Percentiles rank a stretch among this genome's conserved stretches.
Conservation (phyloP, 768 basidiomycete species). For the Crassisporium funariophilum region DNA sequence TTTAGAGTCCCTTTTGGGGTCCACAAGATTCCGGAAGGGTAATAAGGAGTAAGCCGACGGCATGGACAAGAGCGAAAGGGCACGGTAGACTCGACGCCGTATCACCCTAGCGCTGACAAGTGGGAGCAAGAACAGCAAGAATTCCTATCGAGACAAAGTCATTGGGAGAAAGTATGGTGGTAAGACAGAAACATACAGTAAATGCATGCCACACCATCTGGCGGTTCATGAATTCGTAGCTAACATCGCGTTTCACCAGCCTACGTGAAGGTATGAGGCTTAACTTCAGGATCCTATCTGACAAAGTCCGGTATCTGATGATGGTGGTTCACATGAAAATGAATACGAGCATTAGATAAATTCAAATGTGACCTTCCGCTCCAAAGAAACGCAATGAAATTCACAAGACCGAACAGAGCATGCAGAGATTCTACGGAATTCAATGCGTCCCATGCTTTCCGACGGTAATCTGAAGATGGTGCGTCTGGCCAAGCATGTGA, state of each 20-base stretch:
- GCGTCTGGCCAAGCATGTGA: slow-evolving; percentile 91
- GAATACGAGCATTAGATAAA: background rate
- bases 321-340: slow-evolving; percentile 4
- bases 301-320: slow-evolving; percentile 83
- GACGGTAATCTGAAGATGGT: slow-evolving; percentile 74
- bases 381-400: slow-evolving; percentile 83
- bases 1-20: background rate
- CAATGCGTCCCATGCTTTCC: slow-evolving; percentile 72
- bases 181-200: slow-evolving; percentile 60
- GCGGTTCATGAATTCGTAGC: slow-evolving; percentile 99
- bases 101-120: slow-evolving; percentile 72
- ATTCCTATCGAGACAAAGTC: slow-evolving; percentile 67
- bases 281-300: slow-evolving; percentile 78
- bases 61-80: slow-evolving; percentile 32
- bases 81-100: slow-evolving; percentile 54
- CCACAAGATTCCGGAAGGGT: slow-evolving; percentile 21
- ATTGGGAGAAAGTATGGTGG: slow-evolving; percentile 4
- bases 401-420: slow-evolving; percentile 62
- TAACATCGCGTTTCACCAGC: slow-evolving; percentile 79
- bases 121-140: slow-evolving; percentile 89
- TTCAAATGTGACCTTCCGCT: slow-evolving; percentile 69
- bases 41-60: slow-evolving; percentile 31
- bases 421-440: slow-evolving; percentile 69
- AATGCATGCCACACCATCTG: slow-evolving; percentile 99
- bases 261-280: slow-evolving; percentile 70